Evolutionary conservation across 2,329 filamentous ascomycete genomes (phyloP).

Genomic region (Colletotrichum ledebouriae): DNA sequence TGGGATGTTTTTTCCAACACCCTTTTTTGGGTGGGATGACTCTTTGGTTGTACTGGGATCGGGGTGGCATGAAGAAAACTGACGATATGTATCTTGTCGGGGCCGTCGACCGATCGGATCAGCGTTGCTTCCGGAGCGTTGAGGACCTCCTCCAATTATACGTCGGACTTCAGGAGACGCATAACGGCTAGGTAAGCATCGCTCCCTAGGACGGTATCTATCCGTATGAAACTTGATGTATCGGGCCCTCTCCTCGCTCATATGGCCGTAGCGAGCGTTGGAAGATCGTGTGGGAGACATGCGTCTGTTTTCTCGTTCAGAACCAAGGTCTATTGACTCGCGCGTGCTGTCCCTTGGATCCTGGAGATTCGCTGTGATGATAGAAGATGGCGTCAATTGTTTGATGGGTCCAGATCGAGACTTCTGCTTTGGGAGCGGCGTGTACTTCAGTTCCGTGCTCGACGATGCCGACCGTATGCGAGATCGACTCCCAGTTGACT

Average conservation of each 20-base stretch:
- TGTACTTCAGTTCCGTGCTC: not conserved
- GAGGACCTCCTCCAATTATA: not conserved
- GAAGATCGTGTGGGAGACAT: not conserved
- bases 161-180: not conserved
- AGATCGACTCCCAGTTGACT: not conserved
- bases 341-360: not conserved
- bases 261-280: not conserved
- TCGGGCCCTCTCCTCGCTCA: conserved; percentile 25
- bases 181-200: not conserved
- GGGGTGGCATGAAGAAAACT: conserved; percentile 14
- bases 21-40: not conserved
- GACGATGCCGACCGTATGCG: not conserved
- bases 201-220: conserved; percentile 4
- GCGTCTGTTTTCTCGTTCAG: not conserved
- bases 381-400: too few species aligned
- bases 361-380: not conserved
- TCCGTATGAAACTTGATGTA: conserved; percentile 16
- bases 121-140: conserved; percentile 15
- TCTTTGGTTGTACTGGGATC: not conserved
- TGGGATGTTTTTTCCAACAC: not conserved
- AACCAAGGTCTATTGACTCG: not conserved
- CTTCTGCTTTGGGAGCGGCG: too few species aligned
- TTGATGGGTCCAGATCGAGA: too few species aligned
- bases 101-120: conserved; percentile 13
- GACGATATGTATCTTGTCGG: conserved; percentile 6